A percentile compares a stretch with the other conserved stretches of the same genome.
Conservation (phyloP, 495 filamentous ascomycete genomes). For the Baudoinia panamericana region DNA sequence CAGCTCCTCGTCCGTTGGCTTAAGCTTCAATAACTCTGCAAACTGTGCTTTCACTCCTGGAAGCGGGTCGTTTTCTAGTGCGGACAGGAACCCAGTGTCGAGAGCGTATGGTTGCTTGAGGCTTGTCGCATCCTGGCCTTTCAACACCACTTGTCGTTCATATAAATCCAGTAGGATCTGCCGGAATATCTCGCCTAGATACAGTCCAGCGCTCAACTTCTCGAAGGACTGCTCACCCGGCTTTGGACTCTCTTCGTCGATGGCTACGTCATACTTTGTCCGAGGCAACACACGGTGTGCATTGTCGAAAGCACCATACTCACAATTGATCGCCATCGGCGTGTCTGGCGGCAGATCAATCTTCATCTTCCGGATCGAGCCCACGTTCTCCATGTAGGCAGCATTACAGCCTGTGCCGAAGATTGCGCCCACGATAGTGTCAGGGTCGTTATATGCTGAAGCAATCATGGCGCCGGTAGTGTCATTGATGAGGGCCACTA, state of each 20-base stretch:
- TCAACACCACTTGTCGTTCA: slow-evolving; percentile 4
- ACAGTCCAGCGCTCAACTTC: slow-evolving; percentile 39
- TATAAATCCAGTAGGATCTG: slow-evolving; percentile 32
- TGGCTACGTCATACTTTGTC: slow-evolving; percentile 25
- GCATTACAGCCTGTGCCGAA: slow-evolving; percentile 17
- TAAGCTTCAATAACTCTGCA: background rate
- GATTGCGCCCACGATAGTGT: slow-evolving; percentile 14
- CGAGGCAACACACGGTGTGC: slow-evolving; percentile 7
- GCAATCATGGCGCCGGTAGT: slow-evolving; percentile 17
- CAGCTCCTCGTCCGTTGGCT: slow-evolving; percentile 1
- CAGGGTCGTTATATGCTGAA: slow-evolving; percentile 13
- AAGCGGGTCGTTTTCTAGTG: slow-evolving; percentile 5
- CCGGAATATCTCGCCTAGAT: slow-evolving; percentile 37
- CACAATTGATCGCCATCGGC: slow-evolving; percentile 18
- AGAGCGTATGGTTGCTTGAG: slow-evolving; percentile 3
- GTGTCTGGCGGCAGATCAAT: slow-evolving; percentile 4
- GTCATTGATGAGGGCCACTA: slow-evolving; percentile 15
- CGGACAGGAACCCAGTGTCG: slow-evolving; percentile 11
- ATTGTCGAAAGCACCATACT: slow-evolving; percentile 19
- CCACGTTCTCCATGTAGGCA: slow-evolving; percentile 15
- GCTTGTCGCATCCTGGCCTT: slow-evolving; percentile 8
- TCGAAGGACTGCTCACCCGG: slow-evolving; percentile 38
- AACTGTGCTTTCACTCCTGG: background rate
- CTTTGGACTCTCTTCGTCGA: slow-evolving; percentile 32
- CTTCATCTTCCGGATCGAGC: slow-evolving; percentile 12